Evolutionary conservation across 331 rosid species (phyloP).

Genomic region (Quercus lobata): DNA sequence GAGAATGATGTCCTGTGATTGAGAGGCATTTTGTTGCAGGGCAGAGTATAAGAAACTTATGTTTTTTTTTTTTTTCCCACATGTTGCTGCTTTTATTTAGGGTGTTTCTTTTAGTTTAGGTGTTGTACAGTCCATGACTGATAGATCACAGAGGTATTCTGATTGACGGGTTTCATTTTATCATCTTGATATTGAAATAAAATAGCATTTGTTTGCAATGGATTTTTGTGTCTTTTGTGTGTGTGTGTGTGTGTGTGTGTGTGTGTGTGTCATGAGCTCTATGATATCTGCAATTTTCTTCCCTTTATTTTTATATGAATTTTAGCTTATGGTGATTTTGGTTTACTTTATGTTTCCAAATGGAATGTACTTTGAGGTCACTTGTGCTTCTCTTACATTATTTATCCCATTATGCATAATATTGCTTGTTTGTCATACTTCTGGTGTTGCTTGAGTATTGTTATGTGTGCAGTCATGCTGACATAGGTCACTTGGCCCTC

Average conservation of each 20-base stretch:
- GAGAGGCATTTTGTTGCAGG: constrained; percentile 28
- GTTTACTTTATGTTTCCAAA: constrained; percentile 14
- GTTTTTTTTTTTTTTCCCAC: constrained; percentile 17
- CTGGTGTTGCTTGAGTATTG: constrained; percentile 1
- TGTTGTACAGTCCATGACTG: constrained; percentile 59
- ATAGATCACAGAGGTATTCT: constrained; percentile 40
- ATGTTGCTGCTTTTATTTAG: constrained; percentile 29
- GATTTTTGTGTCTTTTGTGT: background rate
- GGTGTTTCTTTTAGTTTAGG: constrained; percentile 40
- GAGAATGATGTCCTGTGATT: background rate
- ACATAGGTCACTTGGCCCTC: background rate
- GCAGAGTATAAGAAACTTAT: constrained; percentile 15
- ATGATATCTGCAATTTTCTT: background rate
- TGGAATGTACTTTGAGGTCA: background rate
- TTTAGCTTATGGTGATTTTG: background rate
- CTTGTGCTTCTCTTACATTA: background rate
- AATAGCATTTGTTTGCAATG: constrained; percentile 11
- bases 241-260: too few relatives aligned
- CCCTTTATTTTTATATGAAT: background rate
- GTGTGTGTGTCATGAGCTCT: background rate
- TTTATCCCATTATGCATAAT: background rate
- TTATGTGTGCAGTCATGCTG: background rate
- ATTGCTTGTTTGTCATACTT: background rate
- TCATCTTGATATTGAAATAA: constrained; percentile 8
- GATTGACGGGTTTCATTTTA: constrained; percentile 32